These are phyloP conservation scores for Colletotrichum aenigma DNA, from an alignment of 2,329 filamentous ascomycete species.

Conservation along the genomic window DNA sequence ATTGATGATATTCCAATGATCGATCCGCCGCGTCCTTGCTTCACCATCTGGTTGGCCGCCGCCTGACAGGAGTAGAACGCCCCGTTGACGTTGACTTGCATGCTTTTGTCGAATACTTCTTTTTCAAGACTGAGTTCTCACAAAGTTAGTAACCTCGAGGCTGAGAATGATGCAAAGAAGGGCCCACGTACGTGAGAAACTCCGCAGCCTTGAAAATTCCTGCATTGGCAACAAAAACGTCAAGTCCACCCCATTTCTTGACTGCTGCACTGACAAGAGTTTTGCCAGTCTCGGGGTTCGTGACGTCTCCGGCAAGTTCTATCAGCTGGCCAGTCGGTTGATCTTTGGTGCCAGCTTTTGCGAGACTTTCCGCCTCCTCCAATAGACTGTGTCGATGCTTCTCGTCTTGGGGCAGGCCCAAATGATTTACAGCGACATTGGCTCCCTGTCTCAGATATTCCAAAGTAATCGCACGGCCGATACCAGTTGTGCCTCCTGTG, in stretches of 20 bases:
- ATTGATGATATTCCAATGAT: constrained; percentile 73
- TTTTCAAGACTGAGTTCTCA: constrained; percentile 56
- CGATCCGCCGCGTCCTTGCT: constrained; percentile 55
- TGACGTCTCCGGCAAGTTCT: constrained; percentile 67
- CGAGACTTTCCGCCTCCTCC: constrained; percentile 38
- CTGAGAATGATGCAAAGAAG: background rate
- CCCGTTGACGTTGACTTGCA: constrained; percentile 73
- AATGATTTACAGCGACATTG: constrained; percentile 66
- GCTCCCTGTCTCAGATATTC: constrained; percentile 69
- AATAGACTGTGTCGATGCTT: constrained; percentile 32
- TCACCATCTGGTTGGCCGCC: constrained; percentile 55
- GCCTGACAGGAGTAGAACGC: constrained; percentile 75
- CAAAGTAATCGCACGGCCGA: constrained; percentile 71
- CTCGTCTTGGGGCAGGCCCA: constrained; percentile 43
- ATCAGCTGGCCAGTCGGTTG: constrained; percentile 54
- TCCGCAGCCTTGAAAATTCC: constrained; percentile 10
- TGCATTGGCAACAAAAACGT: constrained; percentile 39
- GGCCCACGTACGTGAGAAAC: background rate
- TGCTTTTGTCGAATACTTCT: constrained; percentile 61
- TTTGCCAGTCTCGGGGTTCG: constrained; percentile 64
- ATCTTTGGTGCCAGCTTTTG: constrained; percentile 17
- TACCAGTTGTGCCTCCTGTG: constrained; percentile 70
- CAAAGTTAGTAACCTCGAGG: background rate
- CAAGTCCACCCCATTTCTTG: constrained; percentile 48
- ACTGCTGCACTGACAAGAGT: constrained; percentile 37